Evolutionary conservation across 495 filamentous ascomycete genomes (phyloP).

Genomic region (Venustampulla echinocandica): DNA sequence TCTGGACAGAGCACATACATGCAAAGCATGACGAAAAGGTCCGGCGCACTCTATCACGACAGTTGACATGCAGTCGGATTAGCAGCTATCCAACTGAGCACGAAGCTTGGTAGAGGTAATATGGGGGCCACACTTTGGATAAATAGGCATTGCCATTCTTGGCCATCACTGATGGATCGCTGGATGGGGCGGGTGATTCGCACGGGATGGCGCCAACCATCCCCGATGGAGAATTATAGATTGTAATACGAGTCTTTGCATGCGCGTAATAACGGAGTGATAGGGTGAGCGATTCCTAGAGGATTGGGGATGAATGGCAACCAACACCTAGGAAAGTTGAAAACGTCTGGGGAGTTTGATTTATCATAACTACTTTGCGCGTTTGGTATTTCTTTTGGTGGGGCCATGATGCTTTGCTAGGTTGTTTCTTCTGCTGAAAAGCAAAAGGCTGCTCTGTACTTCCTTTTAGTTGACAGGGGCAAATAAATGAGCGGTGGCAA

Average conservation of each 20-base stretch:
- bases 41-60: neutral
- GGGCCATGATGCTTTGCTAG: too few species aligned
- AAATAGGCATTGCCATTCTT: neutral
- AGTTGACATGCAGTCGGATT: neutral
- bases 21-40: neutral
- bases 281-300: neutral
- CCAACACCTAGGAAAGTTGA: neutral
- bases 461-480: too few species aligned
- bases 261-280: neutral
- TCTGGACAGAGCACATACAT: neutral
- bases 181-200: neutral
- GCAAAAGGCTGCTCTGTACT: too few species aligned
- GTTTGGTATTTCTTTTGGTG: too few species aligned
- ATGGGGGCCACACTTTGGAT: constrained; percentile 1
- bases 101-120: neutral
- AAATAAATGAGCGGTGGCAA: too few species aligned
- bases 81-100: neutral
- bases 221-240: neutral
- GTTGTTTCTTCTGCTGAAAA: too few species aligned
- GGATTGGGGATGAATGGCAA: neutral
- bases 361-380: too few species aligned
- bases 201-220: constrained; percentile 1
- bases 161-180: neutral
- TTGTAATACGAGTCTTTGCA: neutral
- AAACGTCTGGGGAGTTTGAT: neutral